A percentile compares a stretch with the other conserved stretches of the same genome.
These are phyloP conservation scores for Mortierella sp. DNA, from an alignment of 371 early-diverging fungal species.

Conservation along the genomic window DNA sequence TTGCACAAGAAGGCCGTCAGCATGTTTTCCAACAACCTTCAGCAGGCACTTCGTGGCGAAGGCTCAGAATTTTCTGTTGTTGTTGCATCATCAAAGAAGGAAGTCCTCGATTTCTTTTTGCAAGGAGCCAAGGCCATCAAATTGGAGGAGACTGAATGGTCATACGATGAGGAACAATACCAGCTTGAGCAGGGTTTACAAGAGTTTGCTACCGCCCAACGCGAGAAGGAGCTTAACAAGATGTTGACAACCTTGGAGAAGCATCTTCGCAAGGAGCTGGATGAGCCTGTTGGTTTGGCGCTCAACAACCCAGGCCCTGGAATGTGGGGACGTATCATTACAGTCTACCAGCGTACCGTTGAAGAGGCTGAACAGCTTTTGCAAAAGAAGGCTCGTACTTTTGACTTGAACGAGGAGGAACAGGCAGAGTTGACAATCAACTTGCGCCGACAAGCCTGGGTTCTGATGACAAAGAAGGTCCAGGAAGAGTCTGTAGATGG, in stretches of 20 bases:
- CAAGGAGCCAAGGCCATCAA: conserved; percentile 63
- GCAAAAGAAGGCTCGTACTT: conserved; percentile 58
- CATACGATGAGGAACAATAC: conserved; percentile 72
- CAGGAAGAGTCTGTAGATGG: conserved; percentile 88
- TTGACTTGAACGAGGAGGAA: conserved; percentile 62
- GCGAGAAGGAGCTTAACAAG: conserved; percentile 84
- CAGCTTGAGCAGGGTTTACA: conserved; percentile 77
- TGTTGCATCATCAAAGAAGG: conserved; percentile 24
- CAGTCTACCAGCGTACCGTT: conserved; percentile 66
- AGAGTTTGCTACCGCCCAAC: conserved; percentile 73
- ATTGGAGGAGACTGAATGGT: conserved; percentile 84
- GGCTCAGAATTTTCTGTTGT: conserved; percentile 33
- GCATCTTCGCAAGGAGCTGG: conserved; percentile 68
- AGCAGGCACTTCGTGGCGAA: conserved; percentile 46
- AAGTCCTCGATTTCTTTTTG: conserved; percentile 40
- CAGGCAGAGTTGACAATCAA: conserved; percentile 60
- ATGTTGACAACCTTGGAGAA: conserved; percentile 79
- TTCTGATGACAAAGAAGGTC: conserved; percentile 75
- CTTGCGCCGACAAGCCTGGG: conserved; percentile 80
- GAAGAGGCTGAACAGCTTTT: conserved; percentile 62
- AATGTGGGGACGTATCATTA: conserved; percentile 84
- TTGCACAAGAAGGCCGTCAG: conserved; percentile 77
- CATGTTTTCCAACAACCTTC: conserved; percentile 70
- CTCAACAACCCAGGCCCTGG: conserved; percentile 73
- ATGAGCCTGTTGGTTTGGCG: conserved; percentile 77